Evolutionary conservation across 768 basidiomycete genomes (phyloP).

Genomic region (Agrocybe chaxingu): DNA sequence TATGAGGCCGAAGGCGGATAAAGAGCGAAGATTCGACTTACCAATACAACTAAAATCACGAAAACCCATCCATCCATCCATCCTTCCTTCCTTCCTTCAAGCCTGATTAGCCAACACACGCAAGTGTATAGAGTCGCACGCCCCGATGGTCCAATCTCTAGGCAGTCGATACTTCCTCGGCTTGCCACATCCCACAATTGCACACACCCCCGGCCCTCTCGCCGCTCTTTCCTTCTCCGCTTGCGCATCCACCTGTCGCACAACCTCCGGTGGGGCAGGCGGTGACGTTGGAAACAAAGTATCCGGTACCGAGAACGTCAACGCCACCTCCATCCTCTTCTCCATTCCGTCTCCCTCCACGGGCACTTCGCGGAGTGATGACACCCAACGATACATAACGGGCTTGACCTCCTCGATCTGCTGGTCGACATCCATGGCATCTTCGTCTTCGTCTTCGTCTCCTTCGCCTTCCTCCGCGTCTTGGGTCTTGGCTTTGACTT

Average conservation of each 20-base stretch:
- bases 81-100: not conserved
- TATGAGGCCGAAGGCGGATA: too few relatives aligned
- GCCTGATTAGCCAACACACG: slow-evolving; percentile 43
- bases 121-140: slow-evolving; percentile 67
- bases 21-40: too few relatives aligned
- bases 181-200: slow-evolving; percentile 53
- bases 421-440: slow-evolving; percentile 32
- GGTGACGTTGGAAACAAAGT: slow-evolving; percentile 8
- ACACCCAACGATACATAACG: slow-evolving; percentile 73
- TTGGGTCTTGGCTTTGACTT: slow-evolving; percentile 21
- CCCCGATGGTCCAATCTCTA: slow-evolving; percentile 57
- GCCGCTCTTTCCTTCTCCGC: slow-evolving; percentile 13
- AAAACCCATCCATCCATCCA: too few relatives aligned
- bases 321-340: slow-evolving; percentile 35
- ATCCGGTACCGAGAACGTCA: slow-evolving; percentile 56
- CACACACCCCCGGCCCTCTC: slow-evolving; percentile 38
- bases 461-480: slow-evolving; percentile 40
- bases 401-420: slow-evolving; percentile 36
- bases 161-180: slow-evolving; percentile 65
- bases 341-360: slow-evolving; percentile 8
- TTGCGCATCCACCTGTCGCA: slow-evolving; percentile 5
- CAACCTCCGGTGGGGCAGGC: not conserved
- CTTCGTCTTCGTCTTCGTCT: slow-evolving; percentile 36
- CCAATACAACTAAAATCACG: too few relatives aligned
- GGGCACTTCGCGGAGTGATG: slow-evolving; percentile 39